These are phyloP conservation scores for Arabidopsis arenosa DNA, from an alignment of 345 rosid species.

Conservation along the genomic window DNA sequence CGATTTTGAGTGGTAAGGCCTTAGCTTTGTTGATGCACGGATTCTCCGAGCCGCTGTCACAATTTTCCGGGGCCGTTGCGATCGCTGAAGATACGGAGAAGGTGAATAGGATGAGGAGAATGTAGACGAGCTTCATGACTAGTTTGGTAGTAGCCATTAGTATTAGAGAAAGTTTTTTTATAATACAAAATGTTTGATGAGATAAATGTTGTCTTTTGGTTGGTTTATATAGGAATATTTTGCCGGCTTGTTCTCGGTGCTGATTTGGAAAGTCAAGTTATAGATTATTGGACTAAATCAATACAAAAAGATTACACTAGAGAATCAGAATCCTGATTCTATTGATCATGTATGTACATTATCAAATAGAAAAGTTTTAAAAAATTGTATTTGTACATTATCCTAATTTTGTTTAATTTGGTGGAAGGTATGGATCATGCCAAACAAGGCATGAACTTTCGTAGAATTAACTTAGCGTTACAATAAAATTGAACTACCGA, in stretches of 20 bases:
- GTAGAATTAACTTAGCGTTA: background rate
- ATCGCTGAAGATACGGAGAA: constrained; percentile 38
- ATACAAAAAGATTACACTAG: constrained; percentile 21
- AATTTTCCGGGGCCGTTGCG: constrained; percentile 29
- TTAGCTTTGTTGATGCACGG: constrained; percentile 56
- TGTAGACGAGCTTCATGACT: constrained; percentile 25
- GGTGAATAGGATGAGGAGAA: constrained; percentile 29
- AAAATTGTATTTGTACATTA: constrained; percentile 1
- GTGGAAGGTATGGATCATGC: constrained; percentile 33
- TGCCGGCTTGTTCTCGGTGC: constrained; percentile 35
- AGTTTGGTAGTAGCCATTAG: constrained; percentile 35
- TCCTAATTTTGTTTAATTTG: background rate
- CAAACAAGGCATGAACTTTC: background rate
- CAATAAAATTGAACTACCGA: constrained; percentile 1
- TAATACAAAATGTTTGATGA: constrained; percentile 17
- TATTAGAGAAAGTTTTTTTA: too few relatives aligned
- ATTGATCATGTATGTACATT: constrained; percentile 33
- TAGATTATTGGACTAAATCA: constrained; percentile 16
- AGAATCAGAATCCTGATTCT: constrained; percentile 32
- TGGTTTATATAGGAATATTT: constrained; percentile 37
- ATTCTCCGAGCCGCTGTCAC: constrained; percentile 30
- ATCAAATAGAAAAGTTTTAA: background rate
- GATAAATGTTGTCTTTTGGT: constrained; percentile 23
- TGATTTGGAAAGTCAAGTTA: constrained; percentile 31
- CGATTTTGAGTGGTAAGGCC: constrained; percentile 62